Evolutionary conservation across 345 rosid species (phyloP), one percentile per base, ranked within the genome.

Genomic region (Lepidium africanum): DNA sequence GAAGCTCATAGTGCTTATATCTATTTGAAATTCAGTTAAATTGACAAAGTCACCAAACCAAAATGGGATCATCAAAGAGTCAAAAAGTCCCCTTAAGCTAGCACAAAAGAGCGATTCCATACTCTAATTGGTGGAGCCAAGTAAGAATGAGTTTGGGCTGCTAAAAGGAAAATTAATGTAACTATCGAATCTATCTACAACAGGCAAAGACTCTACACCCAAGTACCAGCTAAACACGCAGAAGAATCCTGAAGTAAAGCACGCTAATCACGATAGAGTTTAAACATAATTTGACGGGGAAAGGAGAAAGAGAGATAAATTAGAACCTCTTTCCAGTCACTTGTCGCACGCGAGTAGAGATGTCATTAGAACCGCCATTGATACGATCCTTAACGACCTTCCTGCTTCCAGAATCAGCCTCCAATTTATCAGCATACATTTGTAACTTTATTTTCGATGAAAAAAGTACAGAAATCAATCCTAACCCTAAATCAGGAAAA

Each of bases 371-470:
- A 54, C 72, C 81, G 57, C 89, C 93, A 46, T 87, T 89, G 76
- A 91, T 86, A 25, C 97, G 95, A 39, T 91, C 96, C 84, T 79
- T 87, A 8, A 85, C 78, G 10, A 87, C 73, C 79, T 81, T 74
- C 71, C 75, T 82, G 50, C 69, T 80, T n/a, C 75, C 83, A 48
- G 85, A 83, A 76, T 87, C 96, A 48, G 81, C 85, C 76, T 94
- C 96, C 65, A 87, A 87, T 66, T 77, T 87, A 86, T 94, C 99
- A 74, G 99, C 96, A 75, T 94, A 94, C 99, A 94, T 94, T 67
- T 73, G 65, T 58, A 17, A 14, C 27, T 13, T 49, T 41, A 39
- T 48, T 47, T 54, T 8, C 16, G 69, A 45, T 33, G 54, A 38
- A 49, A n/a, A 6, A 12, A 5, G 1, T 2, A 19, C 12, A 57